Base-by-base conservation (phyloP, 441 rosid species). In the Gossypium laxum region DNA sequence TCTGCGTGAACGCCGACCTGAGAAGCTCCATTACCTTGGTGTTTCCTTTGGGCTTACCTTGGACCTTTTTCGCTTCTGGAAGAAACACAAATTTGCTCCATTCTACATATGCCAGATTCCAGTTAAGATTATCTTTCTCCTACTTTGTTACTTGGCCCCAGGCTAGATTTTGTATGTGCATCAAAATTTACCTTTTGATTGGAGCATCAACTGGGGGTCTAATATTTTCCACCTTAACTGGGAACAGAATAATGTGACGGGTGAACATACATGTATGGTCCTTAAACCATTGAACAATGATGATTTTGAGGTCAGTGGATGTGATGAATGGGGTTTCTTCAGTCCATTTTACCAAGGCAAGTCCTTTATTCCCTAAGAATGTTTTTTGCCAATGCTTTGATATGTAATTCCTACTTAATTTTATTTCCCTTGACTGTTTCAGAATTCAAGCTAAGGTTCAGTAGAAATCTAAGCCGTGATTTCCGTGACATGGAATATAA, bases 21-120 rank as follows among this genome's bases (percentile, higher is more conserved):
- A 95, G 80, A 92, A 85, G 77, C 96, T 95, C 71, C 91, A 92
- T 76, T 95, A 92, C 75, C 82, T 95, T 6, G 98, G 89, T 80
- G 99, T 92, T 71, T 95, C 99, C 62, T 95, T 91, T 79, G 99
- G 99, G 76, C 97, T 95, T 71, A 95, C 98, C 69, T 76, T 89
- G 80, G 99, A 89, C 72, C 98, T 95, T 75, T 86, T 89, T 70
- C 96, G 95, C 67, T 95, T 95, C 77, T 95, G 99, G 98, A 80
- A 89, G 82, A 92, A 84, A 78, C 96, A 82, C 77, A 92, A 83
- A 69, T 95, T 95, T 82, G 87, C 89, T 69, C 99, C 98, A 19
- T 95, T 95, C 77, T 95, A 88, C 75, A 78, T 95, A 74, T 87
- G 93, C 76, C 91, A 87, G 74, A 86, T 83, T 80, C 87, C 96